Evolutionary conservation across 768 basidiomycete species (phyloP).

Genomic region (Lentinula sp.): DNA sequence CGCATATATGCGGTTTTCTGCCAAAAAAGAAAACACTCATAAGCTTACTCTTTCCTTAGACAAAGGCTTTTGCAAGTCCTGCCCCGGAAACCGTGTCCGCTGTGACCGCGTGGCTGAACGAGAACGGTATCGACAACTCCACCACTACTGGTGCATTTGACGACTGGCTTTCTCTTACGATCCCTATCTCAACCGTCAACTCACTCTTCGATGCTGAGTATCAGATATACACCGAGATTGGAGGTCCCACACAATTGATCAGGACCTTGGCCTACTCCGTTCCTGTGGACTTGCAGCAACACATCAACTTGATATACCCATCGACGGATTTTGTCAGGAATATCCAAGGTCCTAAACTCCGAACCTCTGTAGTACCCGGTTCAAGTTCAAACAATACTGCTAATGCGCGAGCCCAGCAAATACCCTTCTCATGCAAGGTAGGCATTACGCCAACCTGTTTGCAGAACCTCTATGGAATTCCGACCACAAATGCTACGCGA

Average conservation of each 20-base stretch:
- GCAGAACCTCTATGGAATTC: conserved; percentile 21
- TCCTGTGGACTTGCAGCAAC: conserved; percentile 20
- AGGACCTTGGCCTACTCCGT: conserved; percentile 30
- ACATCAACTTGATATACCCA: conserved; percentile 30
- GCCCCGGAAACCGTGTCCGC: conserved; percentile 18
- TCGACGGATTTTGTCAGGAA: conserved; percentile 17
- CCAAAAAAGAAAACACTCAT: too few species aligned
- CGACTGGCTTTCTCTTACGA: conserved; percentile 27
- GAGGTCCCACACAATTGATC: conserved; percentile 18
- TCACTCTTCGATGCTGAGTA: conserved; percentile 26
- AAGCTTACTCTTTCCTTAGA: conserved; percentile 1
- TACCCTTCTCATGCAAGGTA: conserved; percentile 9
- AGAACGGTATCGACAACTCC: conserved; percentile 29
- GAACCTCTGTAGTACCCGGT: conserved; percentile 5
- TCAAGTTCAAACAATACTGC: conserved; percentile 26
- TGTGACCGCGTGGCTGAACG: conserved; percentile 37
- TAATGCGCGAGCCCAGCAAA: conserved; percentile 14
- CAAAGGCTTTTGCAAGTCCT: conserved; percentile 12
- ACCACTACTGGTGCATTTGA: conserved; percentile 30
- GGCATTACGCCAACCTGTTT: conserved; percentile 19
- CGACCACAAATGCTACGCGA: conserved; percentile 16
- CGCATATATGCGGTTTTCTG: background rate
- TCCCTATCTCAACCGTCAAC: conserved; percentile 27
- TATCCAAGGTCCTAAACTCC: conserved; percentile 11
- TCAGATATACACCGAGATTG: conserved; percentile 25